Conservation (phyloP, 495 filamentous ascomycete genomes). For the Neurospora sp. region DNA sequence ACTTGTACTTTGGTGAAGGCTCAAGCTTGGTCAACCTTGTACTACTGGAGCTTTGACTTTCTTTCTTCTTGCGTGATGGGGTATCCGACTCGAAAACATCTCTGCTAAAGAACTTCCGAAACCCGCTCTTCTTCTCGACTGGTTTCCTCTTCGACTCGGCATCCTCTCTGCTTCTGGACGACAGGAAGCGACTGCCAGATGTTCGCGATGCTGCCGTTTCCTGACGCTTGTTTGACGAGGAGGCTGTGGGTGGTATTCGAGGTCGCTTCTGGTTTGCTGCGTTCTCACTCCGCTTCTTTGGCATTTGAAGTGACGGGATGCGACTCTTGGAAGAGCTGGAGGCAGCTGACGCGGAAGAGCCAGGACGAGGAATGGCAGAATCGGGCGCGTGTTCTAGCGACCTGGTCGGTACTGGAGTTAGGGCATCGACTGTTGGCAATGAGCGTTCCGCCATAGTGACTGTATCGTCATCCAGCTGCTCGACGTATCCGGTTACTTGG, state of each 20-base stretch:
- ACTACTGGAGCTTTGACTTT: slow-evolving; percentile 4
- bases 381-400: background rate
- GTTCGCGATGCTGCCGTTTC: slow-evolving; percentile 13
- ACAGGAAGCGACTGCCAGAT: slow-evolving; percentile 16
- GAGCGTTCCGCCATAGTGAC: background rate
- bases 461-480: slow-evolving; percentile 14
- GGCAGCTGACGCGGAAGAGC: slow-evolving; percentile 6
- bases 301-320: background rate
- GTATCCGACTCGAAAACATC: slow-evolving; percentile 21
- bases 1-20: background rate
- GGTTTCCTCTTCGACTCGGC: slow-evolving; percentile 6
- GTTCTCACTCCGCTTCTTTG: slow-evolving; percentile 16
- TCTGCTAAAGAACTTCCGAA: slow-evolving; percentile 22
- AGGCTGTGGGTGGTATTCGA: slow-evolving; percentile 21
- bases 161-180: slow-evolving; percentile 10
- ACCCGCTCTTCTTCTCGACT: slow-evolving; percentile 22
- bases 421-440: background rate
- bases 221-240: slow-evolving; percentile 10
- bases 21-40: slow-evolving; percentile 1
- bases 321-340: slow-evolving; percentile 9
- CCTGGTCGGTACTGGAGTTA: slow-evolving; percentile 16
- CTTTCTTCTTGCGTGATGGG: slow-evolving; percentile 9
- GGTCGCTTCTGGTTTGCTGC: slow-evolving; percentile 37
- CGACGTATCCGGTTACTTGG: slow-evolving; percentile 17
- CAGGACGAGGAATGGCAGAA: slow-evolving; percentile 3